Conservation (phyloP, 2,329 filamentous ascomycete species). For the Davidsoniella virescens region DNA sequence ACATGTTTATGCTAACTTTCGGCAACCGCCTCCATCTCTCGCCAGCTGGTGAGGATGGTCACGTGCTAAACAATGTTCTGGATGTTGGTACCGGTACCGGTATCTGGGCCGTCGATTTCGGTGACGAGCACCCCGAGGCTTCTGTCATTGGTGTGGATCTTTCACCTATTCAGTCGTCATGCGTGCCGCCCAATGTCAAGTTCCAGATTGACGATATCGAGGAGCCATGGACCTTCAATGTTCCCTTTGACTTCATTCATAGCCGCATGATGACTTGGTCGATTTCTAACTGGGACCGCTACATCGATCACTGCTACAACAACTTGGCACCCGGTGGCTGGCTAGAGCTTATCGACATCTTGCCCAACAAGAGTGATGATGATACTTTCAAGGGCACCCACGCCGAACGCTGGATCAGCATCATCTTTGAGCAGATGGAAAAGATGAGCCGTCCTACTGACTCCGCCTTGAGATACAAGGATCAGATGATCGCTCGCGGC, state of each 20-base stretch:
- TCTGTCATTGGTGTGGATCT: constrained; percentile 26
- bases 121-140: constrained; percentile 18
- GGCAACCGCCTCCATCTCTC: constrained; percentile 16
- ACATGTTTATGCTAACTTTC: constrained; percentile 17
- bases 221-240: constrained; percentile 24
- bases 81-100: constrained; percentile 22
- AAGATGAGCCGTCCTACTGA: constrained; percentile 19
- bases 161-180: constrained; percentile 26
- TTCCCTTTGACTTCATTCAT: constrained; percentile 27
- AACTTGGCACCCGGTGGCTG: constrained; percentile 22
- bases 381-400: constrained; percentile 18
- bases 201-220: constrained; percentile 31
- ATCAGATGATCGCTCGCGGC: constrained; percentile 32
- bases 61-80: constrained; percentile 16
- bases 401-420: constrained; percentile 18
- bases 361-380: constrained; percentile 20
- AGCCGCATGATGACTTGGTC: constrained; percentile 20
- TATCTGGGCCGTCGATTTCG: constrained; percentile 21
- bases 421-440: constrained; percentile 19
- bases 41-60: constrained; percentile 12
- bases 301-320: constrained; percentile 23
- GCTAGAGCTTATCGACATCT: constrained; percentile 20
- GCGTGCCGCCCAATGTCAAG: constrained; percentile 31
- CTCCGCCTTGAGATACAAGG: constrained; percentile 18
- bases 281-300: constrained; percentile 19